Evolutionary conservation across 805 yeast genomes (phyloP).

Genomic region (Candida methanosorbosa): DNA sequence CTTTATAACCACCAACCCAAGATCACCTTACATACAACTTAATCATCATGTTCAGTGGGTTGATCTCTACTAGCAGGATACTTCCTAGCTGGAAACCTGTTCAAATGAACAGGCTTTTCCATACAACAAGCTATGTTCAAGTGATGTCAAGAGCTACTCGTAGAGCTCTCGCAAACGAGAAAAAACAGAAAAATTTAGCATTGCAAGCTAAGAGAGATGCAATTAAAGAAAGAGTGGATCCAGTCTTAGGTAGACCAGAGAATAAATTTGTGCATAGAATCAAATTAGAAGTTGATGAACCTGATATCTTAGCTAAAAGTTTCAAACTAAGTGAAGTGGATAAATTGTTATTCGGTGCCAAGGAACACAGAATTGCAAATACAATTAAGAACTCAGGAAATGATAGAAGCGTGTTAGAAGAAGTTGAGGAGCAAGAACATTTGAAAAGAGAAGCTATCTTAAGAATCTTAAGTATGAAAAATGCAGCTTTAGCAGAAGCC

Average conservation of each 20-base stretch:
- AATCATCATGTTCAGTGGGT: too few relatives aligned
- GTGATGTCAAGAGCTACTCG: constrained; percentile 3
- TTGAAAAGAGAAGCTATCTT: constrained; percentile 60
- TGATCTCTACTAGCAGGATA: too few relatives aligned
- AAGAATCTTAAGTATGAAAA: constrained; percentile 68
- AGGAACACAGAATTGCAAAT: constrained; percentile 43
- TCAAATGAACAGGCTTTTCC: neutral
- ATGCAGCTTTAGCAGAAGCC: constrained; percentile 52
- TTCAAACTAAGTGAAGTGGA: constrained; percentile 60
- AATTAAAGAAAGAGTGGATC: constrained; percentile 49
- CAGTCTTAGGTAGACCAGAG: constrained; percentile 67
- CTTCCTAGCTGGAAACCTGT: too few relatives aligned
- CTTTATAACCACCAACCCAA: too few relatives aligned
- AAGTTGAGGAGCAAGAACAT: constrained; percentile 29
- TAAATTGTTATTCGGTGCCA: constrained; percentile 69
- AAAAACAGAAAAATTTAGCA: constrained; percentile 22
- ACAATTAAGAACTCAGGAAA: constrained; percentile 11
- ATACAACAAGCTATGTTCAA: neutral
- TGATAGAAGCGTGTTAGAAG: constrained; percentile 12
- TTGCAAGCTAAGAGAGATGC: constrained; percentile 8
- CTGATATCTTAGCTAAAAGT: constrained; percentile 52
- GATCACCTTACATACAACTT: too few relatives aligned
- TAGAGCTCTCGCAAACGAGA: constrained; percentile 10
- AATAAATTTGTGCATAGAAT: constrained; percentile 65
- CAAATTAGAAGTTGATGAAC: constrained; percentile 57